Evolutionary conservation across 768 basidiomycete species (phyloP), one percentile per base, ranked within the genome.

Genomic region (Dacryopinax primogenitus): DNA sequence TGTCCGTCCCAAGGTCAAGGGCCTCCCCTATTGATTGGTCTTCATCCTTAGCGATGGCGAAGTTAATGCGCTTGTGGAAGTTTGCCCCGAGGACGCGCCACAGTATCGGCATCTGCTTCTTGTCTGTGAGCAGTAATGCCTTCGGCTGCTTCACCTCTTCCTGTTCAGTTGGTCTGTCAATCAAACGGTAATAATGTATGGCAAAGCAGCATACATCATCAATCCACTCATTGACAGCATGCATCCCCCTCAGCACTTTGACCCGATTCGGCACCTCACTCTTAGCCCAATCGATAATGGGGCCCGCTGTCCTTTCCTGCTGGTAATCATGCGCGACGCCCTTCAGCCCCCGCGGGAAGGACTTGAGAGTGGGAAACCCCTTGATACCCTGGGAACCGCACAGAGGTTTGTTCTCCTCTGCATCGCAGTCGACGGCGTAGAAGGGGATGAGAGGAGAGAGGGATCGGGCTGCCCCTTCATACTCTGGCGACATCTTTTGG

Each of bases 401-500:
- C 6, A 97, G 76, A 11, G 78, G 80, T 74, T 87, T 92, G 75
- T 97, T 95, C 72, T 78, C 78, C 33, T 84, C 82, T 15, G 82
- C 86, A 71, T 96, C 92, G 68, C 93, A 97, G 73, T 97, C 91
- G n/a, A 97, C 83, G 13, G 92, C 91, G 74, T 93, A 96, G 64
- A 88, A 81, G 0, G 92, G 92, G 26, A 97, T 79, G 30, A 96
- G 78, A 1, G 94, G 92, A 66, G 84, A 79, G 6, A 96, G 80
- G 0, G 83, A 86, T 12, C 82, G 74, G 0, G 92, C 92, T 2
- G 91, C 91, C 70, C 88, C 86, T 73, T 82, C 85, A 70, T 85
- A 90, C 72, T 95, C 90, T 0, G 94, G 93, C 4, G 80, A 89
- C 79, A 95, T 82, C 35, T 77, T 78, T 77, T 93, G 84, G 73